A percentile compares a stretch with the other conserved stretches of the same genome.
Evolutionary conservation across 371 early-diverging fungal genomes (phyloP).

Genomic region (Mucor lusitanicus): DNA sequence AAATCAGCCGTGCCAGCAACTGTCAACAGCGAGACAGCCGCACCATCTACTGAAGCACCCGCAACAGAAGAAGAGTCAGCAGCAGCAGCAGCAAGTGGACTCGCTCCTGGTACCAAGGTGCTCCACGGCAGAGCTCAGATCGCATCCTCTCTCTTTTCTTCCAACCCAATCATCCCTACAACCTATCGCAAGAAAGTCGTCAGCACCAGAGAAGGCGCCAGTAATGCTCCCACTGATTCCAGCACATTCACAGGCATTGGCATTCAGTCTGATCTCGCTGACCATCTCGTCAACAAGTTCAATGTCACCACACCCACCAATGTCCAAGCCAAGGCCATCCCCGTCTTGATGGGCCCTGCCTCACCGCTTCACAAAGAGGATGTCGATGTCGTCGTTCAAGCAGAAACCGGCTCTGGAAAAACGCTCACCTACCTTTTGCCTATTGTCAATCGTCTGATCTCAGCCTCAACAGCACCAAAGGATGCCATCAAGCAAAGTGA

Average conservation of each 20-base stretch:
- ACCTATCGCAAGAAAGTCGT: constrained; percentile 35
- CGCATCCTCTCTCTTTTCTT: constrained; percentile 59
- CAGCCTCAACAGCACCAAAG: constrained; percentile 36
- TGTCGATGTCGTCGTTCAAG: constrained; percentile 88
- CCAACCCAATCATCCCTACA: constrained; percentile 50
- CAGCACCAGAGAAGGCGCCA: constrained; percentile 40
- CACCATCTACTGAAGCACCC: neutral
- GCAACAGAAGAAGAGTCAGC: constrained; percentile 7
- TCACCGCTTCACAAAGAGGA: constrained; percentile 40
- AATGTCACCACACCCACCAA: constrained; percentile 67
- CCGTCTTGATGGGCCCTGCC: constrained; percentile 58
- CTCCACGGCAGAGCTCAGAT: constrained; percentile 57
- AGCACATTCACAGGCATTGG: constrained; percentile 77
- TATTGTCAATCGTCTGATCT: constrained; percentile 57
- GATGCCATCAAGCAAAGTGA: constrained; percentile 14
- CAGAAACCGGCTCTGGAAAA: constrained; percentile 98
- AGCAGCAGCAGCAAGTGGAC: constrained; percentile 18
- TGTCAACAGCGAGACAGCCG: neutral
- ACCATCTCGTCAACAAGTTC: constrained; percentile 66
- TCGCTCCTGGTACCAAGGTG: constrained; percentile 39
- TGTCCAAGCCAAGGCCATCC: constrained; percentile 76
- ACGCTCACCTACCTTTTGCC: constrained; percentile 97
- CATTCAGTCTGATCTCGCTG: constrained; percentile 65
- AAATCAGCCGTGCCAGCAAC: constrained; percentile 7
- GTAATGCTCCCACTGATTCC: constrained; percentile 58